A percentile compares a stretch with the other conserved stretches of the same genome.
phyloP scores from a whole-genome alignment of 192 early-diverging fungal genomes.

The Entomortierella chlamydospora region DNA sequence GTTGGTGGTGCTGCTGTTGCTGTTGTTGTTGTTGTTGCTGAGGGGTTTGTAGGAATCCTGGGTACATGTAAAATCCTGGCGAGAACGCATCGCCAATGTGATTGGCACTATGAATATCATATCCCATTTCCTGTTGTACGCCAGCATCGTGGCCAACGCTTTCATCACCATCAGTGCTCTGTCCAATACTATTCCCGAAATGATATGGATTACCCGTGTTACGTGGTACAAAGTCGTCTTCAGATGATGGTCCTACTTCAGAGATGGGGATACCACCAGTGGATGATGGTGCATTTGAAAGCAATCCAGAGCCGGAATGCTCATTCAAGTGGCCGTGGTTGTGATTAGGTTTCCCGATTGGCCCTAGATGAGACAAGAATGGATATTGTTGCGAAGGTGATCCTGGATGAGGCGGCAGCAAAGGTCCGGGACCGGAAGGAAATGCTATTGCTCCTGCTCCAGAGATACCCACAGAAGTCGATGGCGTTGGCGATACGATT shows the following conservation, averaged over 20 bases:
- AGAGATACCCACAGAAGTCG: background rate
- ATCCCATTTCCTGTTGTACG: background rate
- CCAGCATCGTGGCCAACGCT: background rate
- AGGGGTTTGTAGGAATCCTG: conserved; percentile 11
- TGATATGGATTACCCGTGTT: conserved; percentile 10
- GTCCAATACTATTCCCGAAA: conserved; percentile 8
- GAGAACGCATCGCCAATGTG: background rate
- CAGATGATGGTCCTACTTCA: background rate
- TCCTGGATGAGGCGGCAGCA: background rate
- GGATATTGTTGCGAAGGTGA: conserved; percentile 28
- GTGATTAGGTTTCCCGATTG: conserved; percentile 29
- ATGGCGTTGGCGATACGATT: background rate
- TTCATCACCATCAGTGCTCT: background rate
- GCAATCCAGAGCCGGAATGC: conserved; percentile 7
- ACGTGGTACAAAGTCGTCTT: conserved; percentile 1
- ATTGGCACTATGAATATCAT: background rate
- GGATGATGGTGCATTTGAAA: background rate
- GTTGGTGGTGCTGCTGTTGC: conserved; percentile 5
- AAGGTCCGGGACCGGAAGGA: background rate
- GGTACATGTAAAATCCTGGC: conserved; percentile 43
- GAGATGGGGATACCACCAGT: background rate
- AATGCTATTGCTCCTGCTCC: background rate
- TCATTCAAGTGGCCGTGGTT: conserved; percentile 1
- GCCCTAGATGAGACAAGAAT: conserved; percentile 29
- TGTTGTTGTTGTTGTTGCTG: conserved; percentile 5